Percentiles rank a stretch among this genome's conserved stretches.
Evolutionary conservation across 257 asterid genomes (phyloP).

Genomic region (Hygrophila difformis): DNA sequence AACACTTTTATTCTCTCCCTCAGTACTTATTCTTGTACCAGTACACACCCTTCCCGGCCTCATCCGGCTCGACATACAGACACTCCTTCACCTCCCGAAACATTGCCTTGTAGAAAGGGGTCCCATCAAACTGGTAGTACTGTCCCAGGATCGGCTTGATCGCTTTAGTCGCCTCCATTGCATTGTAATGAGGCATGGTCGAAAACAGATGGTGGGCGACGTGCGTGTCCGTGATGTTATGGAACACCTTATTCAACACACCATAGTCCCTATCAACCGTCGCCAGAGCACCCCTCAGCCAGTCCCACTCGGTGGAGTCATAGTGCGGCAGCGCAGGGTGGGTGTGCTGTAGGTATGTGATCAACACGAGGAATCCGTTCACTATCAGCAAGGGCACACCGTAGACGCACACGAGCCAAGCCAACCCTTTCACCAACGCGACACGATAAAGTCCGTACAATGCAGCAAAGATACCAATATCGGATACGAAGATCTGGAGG

Average conservation of each 20-base stretch:
- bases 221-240: constrained; percentile 61
- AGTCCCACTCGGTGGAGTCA: constrained; percentile 58
- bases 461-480: constrained; percentile 37
- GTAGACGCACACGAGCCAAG: constrained; percentile 40
- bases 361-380: constrained; percentile 51
- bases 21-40: constrained; percentile 16
- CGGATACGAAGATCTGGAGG: constrained; percentile 50
- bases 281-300: constrained; percentile 64
- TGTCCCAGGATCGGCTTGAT: constrained; percentile 17
- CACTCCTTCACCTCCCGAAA: constrained; percentile 8
- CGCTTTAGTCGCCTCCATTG: constrained; percentile 67
- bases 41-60: not conserved
- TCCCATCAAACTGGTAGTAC: constrained; percentile 33
- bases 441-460: constrained; percentile 31
- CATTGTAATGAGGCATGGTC: constrained; percentile 66
- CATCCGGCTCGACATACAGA: constrained; percentile 2
- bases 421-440: constrained; percentile 39
- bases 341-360: constrained; percentile 65
- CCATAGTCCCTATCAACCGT: constrained; percentile 64
- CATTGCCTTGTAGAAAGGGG: not conserved
- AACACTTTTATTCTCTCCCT: constrained; percentile 1
- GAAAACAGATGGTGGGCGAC: constrained; percentile 65
- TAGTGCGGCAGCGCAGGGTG: constrained; percentile 65
- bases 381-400: constrained; percentile 47
- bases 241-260: constrained; percentile 51